These are phyloP conservation scores for Hymenoscyphus linearis DNA, from an alignment of 2,329 filamentous ascomycete genomes.

Conservation along the genomic window DNA sequence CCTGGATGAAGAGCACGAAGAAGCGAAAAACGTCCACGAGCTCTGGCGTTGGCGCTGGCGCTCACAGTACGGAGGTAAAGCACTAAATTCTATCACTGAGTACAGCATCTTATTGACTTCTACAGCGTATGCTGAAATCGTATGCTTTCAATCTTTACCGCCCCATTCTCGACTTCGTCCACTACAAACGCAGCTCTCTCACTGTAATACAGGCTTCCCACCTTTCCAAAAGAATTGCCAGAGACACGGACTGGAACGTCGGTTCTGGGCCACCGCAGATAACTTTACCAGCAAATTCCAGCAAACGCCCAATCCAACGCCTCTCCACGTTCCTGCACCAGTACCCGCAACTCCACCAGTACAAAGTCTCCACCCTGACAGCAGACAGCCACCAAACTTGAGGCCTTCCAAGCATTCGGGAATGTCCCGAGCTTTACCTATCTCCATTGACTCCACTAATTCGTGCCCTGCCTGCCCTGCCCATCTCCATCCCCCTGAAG, in stretches of 20 bases:
- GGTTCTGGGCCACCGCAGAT: neutral
- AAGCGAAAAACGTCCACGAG: neutral
- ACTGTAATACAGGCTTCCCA: neutral
- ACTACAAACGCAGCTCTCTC: neutral
- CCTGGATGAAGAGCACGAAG: too few species aligned
- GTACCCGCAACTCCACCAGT: too few species aligned
- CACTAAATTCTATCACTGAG: neutral
- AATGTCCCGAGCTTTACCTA: neutral
- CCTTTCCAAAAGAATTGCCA: too few species aligned
- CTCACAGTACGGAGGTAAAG: too few species aligned
- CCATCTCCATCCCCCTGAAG: neutral
- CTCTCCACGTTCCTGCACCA: neutral
- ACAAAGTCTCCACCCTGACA: too few species aligned
- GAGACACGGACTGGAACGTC: neutral
- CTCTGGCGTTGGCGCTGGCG: too few species aligned
- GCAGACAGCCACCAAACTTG: too few species aligned
- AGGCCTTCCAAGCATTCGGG: neutral
- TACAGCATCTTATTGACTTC: neutral
- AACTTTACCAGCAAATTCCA: neutral
- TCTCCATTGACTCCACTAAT: neutral
- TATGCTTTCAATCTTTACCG: neutral
- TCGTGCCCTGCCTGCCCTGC: neutral
- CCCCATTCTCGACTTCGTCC: neutral
- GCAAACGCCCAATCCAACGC: neutral
- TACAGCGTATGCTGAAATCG: neutral